Evolutionary conservation across 345 rosid genomes (phyloP), one percentile per base, ranked within the genome.

Genomic region (Hibiscus syriacus): DNA sequence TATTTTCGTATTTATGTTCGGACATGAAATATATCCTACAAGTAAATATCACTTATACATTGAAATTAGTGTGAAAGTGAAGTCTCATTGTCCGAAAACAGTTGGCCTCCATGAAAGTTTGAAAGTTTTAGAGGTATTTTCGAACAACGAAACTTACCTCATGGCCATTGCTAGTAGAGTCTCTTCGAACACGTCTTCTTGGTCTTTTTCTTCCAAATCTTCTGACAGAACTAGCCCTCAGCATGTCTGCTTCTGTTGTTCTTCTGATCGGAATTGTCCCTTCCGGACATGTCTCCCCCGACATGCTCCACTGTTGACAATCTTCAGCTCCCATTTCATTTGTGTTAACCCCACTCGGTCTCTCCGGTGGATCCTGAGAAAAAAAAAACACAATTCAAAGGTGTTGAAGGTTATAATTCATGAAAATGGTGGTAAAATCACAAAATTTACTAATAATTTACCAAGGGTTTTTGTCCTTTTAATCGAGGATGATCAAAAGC

Each of bases 191-290:
- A 70, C 75, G 84, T 65, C 85, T 85, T 27, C 84, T 72, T 22
- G 49, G 56, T 80, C 27, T 52, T 52, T 86, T 91, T 66, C 83
- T 88, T 71, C 98, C 98, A 56, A 86, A 92, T 77, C 90, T 79
- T 36, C 72, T 56, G 6, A 83, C 5, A 54, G 96, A 87, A 69
- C 82, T 88, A 10, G 97, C 96, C 76, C 99, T 82, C 49, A 94
- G 30, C 82, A 94, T 75, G 69, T 92, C 99, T 66, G 86, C 64
- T 78, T 91, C 97, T 2, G 77, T 86, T 70, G 96, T 91, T 86
- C 97, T 86, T 79, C 99, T 81, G 0, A 94, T 80, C 17, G 99
- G 99, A 57, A 94, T 58, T 46, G 99, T 88, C 67, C 97, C 99
- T 73, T 85, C 87, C 1, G 98, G 99, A 54, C 99, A 94, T 38